Evolutionary conservation across 2,329 filamentous ascomycete genomes (phyloP), one percentile per base, ranked within the genome.

Genomic region (Colletotrichum trifolii): DNA sequence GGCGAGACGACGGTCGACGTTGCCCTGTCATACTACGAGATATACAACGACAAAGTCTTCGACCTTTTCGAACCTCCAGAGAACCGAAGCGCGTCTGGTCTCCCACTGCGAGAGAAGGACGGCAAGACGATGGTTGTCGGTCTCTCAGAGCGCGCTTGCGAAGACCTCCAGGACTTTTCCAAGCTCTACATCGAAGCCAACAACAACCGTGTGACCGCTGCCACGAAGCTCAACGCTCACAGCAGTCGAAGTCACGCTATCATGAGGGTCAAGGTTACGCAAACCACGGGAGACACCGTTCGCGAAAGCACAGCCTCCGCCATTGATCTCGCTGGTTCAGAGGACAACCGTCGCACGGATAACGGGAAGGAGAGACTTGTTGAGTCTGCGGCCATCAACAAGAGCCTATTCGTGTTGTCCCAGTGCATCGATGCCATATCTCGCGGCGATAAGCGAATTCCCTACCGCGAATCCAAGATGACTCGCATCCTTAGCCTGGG

Each of bases 331-430:
- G 95, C 95, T 60, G 95, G 95, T 45, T 97, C 94, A 1, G 96
- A 98, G 78, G 95, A 98, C 77, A 98, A 98, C 76, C 87, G 95
- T 53, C 85, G 95, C 54, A 98, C 95, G 0, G 95, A 97, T 56
- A 98, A 98, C 76, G 93, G 90, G 72, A 96, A 94, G 76, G 94
- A 97, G 76, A 87, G 95, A 34, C 83, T 98, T 75, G 87, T 97
- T n/a, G 95, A 98, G 78, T 97, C 94, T 43, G 94, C 95, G 0
- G 95, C 93, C 73, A 98, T 98, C 82, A 98, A 98, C 85, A 98
- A 97, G 81, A 96, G 93, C 68, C 83, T 98, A 7, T 98, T 98
- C 73, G 94, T 97, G 15, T 81, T 98, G 53, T 95, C 93, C 47
- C 94, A 97, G 76, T 98, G 95, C 72, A 95, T 98, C 57, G 95